Conservation (phyloP, 495 filamentous ascomycete genomes). For the Aspergillus cavernicola region DNA sequence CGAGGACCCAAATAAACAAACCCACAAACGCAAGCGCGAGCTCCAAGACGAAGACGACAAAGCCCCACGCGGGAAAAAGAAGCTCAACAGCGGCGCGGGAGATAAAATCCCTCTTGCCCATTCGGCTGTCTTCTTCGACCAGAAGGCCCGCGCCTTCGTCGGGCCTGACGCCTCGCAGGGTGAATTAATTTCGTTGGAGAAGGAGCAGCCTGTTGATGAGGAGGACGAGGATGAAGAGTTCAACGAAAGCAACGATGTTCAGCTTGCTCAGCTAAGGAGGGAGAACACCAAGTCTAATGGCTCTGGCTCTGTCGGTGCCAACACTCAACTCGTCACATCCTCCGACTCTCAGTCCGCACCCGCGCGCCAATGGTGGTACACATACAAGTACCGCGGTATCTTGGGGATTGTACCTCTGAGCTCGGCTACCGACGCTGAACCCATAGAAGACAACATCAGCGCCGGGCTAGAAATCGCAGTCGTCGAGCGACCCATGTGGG, state of each 20-base stretch:
- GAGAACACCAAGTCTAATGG: slow-evolving; percentile 20
- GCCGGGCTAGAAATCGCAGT: slow-evolving; percentile 74
- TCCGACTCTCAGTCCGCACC: slow-evolving; percentile 19
- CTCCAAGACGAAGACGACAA: slow-evolving; percentile 29
- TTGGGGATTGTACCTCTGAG: slow-evolving; percentile 77
- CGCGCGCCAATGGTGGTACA: slow-evolving; percentile 62
- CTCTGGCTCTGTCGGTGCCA: slow-evolving; percentile 31
- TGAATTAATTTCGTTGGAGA: slow-evolving; percentile 43
- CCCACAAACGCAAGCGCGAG: slow-evolving; percentile 45
- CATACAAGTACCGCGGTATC: slow-evolving; percentile 87
- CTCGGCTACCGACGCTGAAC: slow-evolving; percentile 9
- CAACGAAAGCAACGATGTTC: slow-evolving; percentile 27
- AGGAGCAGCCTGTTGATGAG: slow-evolving; percentile 42
- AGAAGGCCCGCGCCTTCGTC: slow-evolving; percentile 51
- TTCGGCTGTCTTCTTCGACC: slow-evolving; percentile 53
- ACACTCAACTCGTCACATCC: slow-evolving; percentile 26
- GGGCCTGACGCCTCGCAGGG: slow-evolving; percentile 38
- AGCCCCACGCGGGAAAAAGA: slow-evolving; percentile 24
- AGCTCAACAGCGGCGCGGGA: slow-evolving; percentile 55
- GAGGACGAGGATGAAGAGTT: slow-evolving; percentile 47
- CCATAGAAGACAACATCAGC: slow-evolving; percentile 25
- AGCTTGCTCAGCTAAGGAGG: slow-evolving; percentile 35
- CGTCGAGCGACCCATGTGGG: slow-evolving; percentile 82
- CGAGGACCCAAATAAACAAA: slow-evolving; percentile 2
- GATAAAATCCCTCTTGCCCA: slow-evolving; percentile 56